Base-by-base conservation (phyloP, 179 eudicot genomes). In the Beta lomatogona region DNA sequence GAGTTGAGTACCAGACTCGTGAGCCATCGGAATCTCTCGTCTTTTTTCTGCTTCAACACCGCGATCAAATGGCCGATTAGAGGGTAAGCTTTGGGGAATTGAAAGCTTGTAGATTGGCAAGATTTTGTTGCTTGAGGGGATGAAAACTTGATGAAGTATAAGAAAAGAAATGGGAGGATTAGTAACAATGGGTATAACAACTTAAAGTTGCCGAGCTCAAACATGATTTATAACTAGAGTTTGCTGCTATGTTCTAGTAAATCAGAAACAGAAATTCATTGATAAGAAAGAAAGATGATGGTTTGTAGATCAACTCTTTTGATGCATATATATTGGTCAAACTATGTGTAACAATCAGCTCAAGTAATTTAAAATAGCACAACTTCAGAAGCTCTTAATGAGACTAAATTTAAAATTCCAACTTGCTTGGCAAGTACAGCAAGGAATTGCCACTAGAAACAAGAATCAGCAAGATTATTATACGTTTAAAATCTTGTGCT, bases 61-160 rank as follows among this genome's bases (percentile, higher is more conserved):
- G 83, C 61, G 4, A 83, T 54, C 16, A 80, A 21, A 48, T 83
- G 83, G 9, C 86, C 86, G 9, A 83, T 76, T 3, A 83, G 19
- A 28, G 84, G 86, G 71, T 81, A 83, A 36, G 86, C 66, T 65
- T 77, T 84, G 13, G 83, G 86, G 10, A 67, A 41, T 5, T 22
- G 11, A 6, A 22, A 16, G 12, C 7, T 50, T 21, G 76, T 61
- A 46, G 12, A 3, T 61, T 46, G 57, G 31, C 6, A 57, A 22
- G 45, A 44, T 79, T 45, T 71, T 3, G 15, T 6, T 15, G 65
- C 68, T 70, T 59, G 21, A 4, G 45, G 9, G 13, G 45, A 70
- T 44, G 21, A 28, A 10, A 25, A 14, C 53, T 58, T 79, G 25
- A 15, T 45, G 76, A 79, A n/a, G 46, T 58, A 14, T 28, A 70